These are phyloP conservation scores for Pyracantha coccinea DNA, from an alignment of 331 rosid species.

Conservation along the genomic window DNA sequence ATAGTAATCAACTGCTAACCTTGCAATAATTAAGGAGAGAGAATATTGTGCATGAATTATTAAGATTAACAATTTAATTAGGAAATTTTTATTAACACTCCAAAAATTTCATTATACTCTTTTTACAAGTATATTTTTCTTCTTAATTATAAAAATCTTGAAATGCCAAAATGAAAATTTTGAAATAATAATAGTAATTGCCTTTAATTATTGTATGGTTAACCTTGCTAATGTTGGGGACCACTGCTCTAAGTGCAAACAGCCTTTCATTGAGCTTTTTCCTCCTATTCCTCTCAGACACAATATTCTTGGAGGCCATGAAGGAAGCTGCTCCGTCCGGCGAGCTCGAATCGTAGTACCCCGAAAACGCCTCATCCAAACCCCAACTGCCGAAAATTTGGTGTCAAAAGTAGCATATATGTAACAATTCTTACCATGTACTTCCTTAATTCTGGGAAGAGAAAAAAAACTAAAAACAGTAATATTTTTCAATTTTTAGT, in stretches of 20 bases:
- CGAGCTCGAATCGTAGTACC: conserved; percentile 79
- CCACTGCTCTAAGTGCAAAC: conserved; percentile 90
- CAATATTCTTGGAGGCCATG: conserved; percentile 75
- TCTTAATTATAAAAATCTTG: too few relatives aligned
- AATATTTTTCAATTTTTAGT: too few relatives aligned
- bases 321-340: conserved; percentile 83
- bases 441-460: too few relatives aligned
- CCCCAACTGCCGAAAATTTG: conserved; percentile 44
- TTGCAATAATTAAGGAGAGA: background rate
- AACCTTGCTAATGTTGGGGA: conserved; percentile 91
- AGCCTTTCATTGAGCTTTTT: conserved; percentile 85
- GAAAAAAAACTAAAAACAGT: too few relatives aligned
- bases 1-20: too few relatives aligned
- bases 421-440: too few relatives aligned
- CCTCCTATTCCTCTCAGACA: conserved; percentile 81
- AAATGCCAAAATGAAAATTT: too few relatives aligned
- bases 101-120: too few relatives aligned
- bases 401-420: background rate
- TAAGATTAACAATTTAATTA: too few relatives aligned
- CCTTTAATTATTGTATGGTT: background rate
- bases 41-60: too few relatives aligned
- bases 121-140: accelerated
- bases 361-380: conserved; percentile 65
- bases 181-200: too few relatives aligned
- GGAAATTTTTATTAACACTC: accelerated